phyloP scores from a whole-genome alignment of 352 stramenopile species.

The Globisporangium barbulae region DNA sequence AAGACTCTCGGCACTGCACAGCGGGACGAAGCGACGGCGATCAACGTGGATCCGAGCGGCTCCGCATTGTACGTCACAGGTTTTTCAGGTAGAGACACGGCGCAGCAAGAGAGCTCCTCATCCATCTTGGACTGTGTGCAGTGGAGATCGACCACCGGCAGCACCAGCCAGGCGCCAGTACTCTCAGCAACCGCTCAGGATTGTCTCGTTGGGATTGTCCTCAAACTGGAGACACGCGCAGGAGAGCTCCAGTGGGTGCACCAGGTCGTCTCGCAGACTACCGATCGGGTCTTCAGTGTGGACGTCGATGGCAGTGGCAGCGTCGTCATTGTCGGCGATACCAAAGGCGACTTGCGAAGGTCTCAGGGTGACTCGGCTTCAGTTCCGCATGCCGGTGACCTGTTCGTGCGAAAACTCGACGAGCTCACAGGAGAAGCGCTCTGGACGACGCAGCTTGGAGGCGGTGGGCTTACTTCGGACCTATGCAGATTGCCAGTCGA shows the following conservation, averaged over 20 bases:
- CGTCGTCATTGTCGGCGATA: conserved; percentile 28
- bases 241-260: conserved; percentile 16
- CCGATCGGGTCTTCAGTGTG: conserved; percentile 25
- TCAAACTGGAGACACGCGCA: conserved; percentile 11
- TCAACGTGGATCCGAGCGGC: background rate
- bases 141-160: background rate
- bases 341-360: conserved; percentile 12
- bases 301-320: conserved; percentile 4
- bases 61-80: conserved; percentile 7
- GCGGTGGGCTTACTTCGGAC: background rate
- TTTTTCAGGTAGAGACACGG: conserved; percentile 8
- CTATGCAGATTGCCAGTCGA: conserved; percentile 1
- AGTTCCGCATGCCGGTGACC: conserved; percentile 11
- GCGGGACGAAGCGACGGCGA: conserved; percentile 4
- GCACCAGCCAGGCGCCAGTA: background rate
- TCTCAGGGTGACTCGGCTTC: background rate
- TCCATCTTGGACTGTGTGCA: conserved; percentile 4
- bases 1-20: background rate
- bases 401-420: conserved; percentile 25
- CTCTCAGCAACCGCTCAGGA: background rate
- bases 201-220: conserved; percentile 20
- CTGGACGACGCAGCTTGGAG: conserved; percentile 21
- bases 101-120: background rate
- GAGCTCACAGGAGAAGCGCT: conserved; percentile 10
- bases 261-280: background rate